Evolutionary conservation across 139 green algal genomes (phyloP), one percentile per base, ranked within the genome.

Genomic region (Eudorina sp.): DNA sequence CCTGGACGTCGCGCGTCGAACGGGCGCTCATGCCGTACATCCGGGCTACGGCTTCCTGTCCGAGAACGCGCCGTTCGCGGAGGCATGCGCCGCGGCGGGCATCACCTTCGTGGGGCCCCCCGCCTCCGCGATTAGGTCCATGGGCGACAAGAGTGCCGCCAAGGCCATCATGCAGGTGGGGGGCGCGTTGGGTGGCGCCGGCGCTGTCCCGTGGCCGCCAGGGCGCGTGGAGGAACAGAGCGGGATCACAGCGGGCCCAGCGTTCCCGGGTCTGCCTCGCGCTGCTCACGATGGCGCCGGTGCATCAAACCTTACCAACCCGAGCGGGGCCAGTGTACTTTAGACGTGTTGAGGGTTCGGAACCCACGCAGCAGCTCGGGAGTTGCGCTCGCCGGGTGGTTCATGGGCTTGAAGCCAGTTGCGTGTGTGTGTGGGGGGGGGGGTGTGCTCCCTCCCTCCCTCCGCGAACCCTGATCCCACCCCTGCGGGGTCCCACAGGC

Each of bases 11-110:
- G 91, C 96, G 11, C 34, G 69, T 29, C 68, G 53, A 18, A 92
- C 93, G 21, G 94, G 96, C 14, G 95, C 94, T 16, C 83, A 92
- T 27, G 94, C 96, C 25, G 90, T 99, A 27, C 96, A 98, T 81
- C 96, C 95, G 21, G 96, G 96, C 43, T 98, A 98, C 88, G 96
- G 96, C 60, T 98, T 98, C 89, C 86, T 98, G 43, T 95, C 88
- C 27, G 96, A 98, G 84, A 97, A 97, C 89, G 91, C 94, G 1
- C 75, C 55, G 2, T 98, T 98, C 93, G 92, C 92, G 0, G 73
- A 94, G 58, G 86, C 90, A 9, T 96, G 95, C 64, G 90, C 89
- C 66, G 66, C 83, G 19, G 92, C 87, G 6, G 95, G 95, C 16
- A 69, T 97, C 4, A 51, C 79, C 5, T 98, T 97, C 89, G 94